phyloP scores from a whole-genome alignment of 2,329 filamentous ascomycete species.

The Fusarium setosum region DNA sequence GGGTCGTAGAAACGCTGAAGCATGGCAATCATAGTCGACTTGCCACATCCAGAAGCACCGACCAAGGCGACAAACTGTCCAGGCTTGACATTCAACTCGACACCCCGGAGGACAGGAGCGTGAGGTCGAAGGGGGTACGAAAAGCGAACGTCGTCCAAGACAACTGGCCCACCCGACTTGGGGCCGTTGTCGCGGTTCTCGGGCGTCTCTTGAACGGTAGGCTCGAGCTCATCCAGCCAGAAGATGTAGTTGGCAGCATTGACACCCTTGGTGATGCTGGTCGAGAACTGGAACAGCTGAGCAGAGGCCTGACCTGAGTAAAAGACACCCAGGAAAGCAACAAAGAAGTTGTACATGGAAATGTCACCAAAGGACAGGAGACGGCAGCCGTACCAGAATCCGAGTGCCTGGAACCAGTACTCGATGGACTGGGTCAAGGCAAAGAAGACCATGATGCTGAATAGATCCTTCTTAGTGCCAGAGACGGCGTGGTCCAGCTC shows the following conservation, averaged over 20 bases:
- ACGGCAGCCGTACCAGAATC: constrained; percentile 55
- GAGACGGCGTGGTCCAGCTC: constrained; percentile 46
- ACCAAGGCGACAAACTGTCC: constrained; percentile 66
- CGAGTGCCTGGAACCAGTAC: constrained; percentile 53
- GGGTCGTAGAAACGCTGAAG: constrained; percentile 60
- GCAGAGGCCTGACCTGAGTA: constrained; percentile 56
- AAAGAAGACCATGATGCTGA: constrained; percentile 50
- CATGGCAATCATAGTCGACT: constrained; percentile 69
- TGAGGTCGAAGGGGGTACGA: constrained; percentile 66
- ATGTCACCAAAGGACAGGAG: constrained; percentile 56
- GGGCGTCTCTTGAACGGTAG: constrained; percentile 54
- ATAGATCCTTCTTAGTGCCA: constrained; percentile 46
- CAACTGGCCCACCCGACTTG: constrained; percentile 50
- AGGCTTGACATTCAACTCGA: constrained; percentile 51
- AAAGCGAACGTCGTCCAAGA: constrained; percentile 69
- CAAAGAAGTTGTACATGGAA: constrained; percentile 63
- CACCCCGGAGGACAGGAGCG: constrained; percentile 54
- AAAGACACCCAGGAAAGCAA: constrained; percentile 63
- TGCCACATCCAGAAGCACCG: constrained; percentile 65
- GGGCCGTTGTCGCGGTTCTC: constrained; percentile 53
- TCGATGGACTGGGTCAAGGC: constrained; percentile 51
- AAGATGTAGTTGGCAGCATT: constrained; percentile 63
- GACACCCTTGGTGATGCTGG: constrained; percentile 63
- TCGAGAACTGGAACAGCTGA: constrained; percentile 59
- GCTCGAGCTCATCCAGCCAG: constrained; percentile 57